Conservation (phyloP, 441 rosid species). For the Biscutella laevigata region DNA sequence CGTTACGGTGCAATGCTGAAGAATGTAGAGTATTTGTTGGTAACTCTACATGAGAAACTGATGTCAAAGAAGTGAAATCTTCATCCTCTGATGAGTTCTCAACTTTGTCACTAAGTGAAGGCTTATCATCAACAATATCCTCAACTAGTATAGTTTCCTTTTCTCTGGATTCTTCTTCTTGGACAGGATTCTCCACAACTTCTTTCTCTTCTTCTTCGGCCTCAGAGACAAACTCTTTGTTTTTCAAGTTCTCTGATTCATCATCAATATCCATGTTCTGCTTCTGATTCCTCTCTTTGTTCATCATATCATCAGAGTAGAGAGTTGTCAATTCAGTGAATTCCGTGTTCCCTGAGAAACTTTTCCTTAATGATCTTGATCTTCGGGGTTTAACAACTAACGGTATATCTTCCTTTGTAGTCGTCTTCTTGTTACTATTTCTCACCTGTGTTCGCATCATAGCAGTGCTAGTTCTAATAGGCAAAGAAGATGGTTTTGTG, state of each 20-base stretch:
- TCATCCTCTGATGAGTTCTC: conserved; percentile 62
- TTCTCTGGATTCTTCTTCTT: conserved; percentile 35
- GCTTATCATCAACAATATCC: conserved; percentile 37
- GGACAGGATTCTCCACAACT: conserved; percentile 33
- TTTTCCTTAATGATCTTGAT: conserved; percentile 49
- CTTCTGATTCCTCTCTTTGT: conserved; percentile 47
- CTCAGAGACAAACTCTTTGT: conserved; percentile 38
- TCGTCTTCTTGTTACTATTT: conserved; percentile 61
- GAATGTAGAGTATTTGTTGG: conserved; percentile 34
- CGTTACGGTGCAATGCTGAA: conserved; percentile 40
- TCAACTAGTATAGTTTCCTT: conserved; percentile 36
- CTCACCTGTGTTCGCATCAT: conserved; percentile 42
- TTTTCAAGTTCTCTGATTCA: conserved; percentile 35
- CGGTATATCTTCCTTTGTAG: conserved; percentile 39
- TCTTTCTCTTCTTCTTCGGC: conserved; percentile 36
- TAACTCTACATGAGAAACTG: conserved; percentile 45
- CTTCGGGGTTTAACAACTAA: conserved; percentile 44
- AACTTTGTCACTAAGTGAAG: conserved; percentile 42
- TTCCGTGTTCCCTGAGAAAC: conserved; percentile 52
- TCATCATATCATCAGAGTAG: conserved; percentile 46
- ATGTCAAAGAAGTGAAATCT: conserved; percentile 38
- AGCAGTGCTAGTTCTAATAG: conserved; percentile 36
- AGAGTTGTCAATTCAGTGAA: conserved; percentile 43
- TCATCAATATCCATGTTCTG: conserved; percentile 49
- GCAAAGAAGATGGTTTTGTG: conserved; percentile 62